phyloP scores from a whole-genome alignment of 164 flowering plant species.

The Magnolia sinica region DNA sequence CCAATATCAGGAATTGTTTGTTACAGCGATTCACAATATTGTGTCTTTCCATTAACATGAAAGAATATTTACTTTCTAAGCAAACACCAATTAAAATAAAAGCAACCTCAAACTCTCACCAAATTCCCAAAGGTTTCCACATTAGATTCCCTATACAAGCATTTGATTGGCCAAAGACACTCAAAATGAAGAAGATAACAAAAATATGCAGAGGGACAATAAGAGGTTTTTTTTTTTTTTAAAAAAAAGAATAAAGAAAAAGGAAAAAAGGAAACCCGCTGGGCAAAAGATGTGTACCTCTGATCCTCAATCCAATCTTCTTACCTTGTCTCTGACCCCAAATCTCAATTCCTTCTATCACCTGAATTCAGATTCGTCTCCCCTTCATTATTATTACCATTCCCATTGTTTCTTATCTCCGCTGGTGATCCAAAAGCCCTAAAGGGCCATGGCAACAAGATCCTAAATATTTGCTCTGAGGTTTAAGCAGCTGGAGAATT shows the following conservation, averaged over 20 bases:
- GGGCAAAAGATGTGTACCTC: conserved; percentile 10
- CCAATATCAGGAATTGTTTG: too few species aligned
- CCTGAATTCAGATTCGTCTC: conserved; percentile 28
- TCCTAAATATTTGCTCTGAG: conserved; percentile 51
- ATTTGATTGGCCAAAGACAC: too few species aligned
- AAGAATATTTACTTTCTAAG: too few species aligned
- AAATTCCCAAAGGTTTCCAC: too few species aligned
- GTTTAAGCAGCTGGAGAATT: conserved; percentile 20
- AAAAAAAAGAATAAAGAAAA: background rate
- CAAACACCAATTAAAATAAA: too few species aligned
- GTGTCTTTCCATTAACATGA: too few species aligned
- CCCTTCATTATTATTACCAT: conserved; percentile 24
- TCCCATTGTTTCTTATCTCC: conserved; percentile 38
- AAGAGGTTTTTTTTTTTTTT: too few species aligned
- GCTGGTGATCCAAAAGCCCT: conserved; percentile 40
- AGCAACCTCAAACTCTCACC: too few species aligned
- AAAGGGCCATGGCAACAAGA: conserved; percentile 58
- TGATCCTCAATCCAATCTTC: conserved; percentile 46
- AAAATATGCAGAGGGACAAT: too few species aligned
- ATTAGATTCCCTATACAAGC: too few species aligned
- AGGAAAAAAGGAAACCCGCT: background rate
- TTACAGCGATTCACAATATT: too few species aligned
- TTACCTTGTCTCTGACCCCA: conserved; percentile 37
- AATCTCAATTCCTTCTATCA: conserved; percentile 20
- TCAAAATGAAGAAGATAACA: too few species aligned